Evolutionary conservation across 1,139 yeast species (phyloP), one percentile per base, ranked within the genome.

Genomic region (Protomyces macrosporus): DNA sequence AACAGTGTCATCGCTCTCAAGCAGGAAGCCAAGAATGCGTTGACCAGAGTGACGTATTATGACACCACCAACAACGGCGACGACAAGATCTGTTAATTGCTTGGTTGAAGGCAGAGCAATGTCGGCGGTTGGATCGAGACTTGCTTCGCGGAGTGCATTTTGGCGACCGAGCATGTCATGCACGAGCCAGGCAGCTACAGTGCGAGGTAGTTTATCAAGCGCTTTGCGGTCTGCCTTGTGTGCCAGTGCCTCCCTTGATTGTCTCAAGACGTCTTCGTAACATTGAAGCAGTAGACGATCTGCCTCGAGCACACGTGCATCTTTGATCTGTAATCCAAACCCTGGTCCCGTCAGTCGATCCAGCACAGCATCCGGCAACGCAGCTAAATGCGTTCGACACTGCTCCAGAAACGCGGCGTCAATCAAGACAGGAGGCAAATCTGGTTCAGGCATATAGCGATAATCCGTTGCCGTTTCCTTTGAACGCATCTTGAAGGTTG

Each of bases 381-480:
- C 79, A 0, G 95, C 93, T 63, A 90, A 72, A 0, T 68, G 65
- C 0, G 71, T 64, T 16, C 70, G 69, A 0, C 90, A 75, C 0
- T 75, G 70, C 0, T 74, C 72, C 0, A 80, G 69, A 1, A 83
- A 72, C 4, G 78, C 78, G 0, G 73, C 68, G 53, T 82, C 77
- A 9, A 93, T 73, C 1, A 65, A 33, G 3, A 91, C 76, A 0
- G 77, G 75, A 0, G 95, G 90, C 33, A 93, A 76, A 72, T 95
- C 98, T 0, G 96, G 88, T 72, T 93, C 98, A 0, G 98, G 97
- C 80, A 93, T 87, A 72, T 90, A 93, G 71, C 98, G 78, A 74
- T 93, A 93, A 73, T 93, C 98, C 5, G 88, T 82, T 0, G 90
- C 82, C 58, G 84, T 83, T 73, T 91, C 98, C 71, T 95, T 93